Base-by-base conservation (phyloP, 495 filamentous ascomycete species). In the Penicillium cinerascens region DNA sequence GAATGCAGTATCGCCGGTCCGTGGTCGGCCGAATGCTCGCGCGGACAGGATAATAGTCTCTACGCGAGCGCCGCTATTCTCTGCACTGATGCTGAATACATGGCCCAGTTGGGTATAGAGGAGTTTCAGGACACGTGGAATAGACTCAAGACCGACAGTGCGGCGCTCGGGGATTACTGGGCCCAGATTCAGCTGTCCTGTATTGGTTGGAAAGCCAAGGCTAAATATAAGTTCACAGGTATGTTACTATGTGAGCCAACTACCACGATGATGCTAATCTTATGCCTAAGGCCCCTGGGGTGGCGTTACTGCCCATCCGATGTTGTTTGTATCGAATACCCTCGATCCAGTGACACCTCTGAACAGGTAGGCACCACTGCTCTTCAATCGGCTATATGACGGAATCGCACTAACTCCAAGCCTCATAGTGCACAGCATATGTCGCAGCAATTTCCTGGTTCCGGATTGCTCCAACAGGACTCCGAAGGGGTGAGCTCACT, bases 341-440 rank as follows among this genome's bases (percentile, higher is more conserved):
- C 65, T 77, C 13, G 83, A 88, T 44, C 85, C 84, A 0, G 82
- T 86, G 27, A 84, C 81, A 0, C 77, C 83, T 4, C 60, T 85
- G 5, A 47, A 45, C 27, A 68, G 63, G 72, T 74, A 53, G 13
- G 55, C 23, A 8, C n/a, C n/a, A 6, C 3, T 20, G 11, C 16
- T 1, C 20, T 3, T 10, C 29, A 10, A 13, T 15, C 2, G 13
- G 10, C 3, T 15, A 7, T 1, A 7, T 11, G 27, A 33, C 5
- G 11, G 3, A 16, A 7, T 11, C 17, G 5, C 6, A 13, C 47
- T 49, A 13, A 49, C 26, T 11, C 10, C 7, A 13, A 13, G 8
- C 11, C 9, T 27, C 22, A 11, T 44, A 74, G 73, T 55, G 82
- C 82, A 1, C 65, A 68, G 36, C 78, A 79, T 44, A 74, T 81